Evolutionary conservation across 306 rosid species (phyloP), one percentile per base, ranked within the genome.

Genomic region (Quercus bicolor): DNA sequence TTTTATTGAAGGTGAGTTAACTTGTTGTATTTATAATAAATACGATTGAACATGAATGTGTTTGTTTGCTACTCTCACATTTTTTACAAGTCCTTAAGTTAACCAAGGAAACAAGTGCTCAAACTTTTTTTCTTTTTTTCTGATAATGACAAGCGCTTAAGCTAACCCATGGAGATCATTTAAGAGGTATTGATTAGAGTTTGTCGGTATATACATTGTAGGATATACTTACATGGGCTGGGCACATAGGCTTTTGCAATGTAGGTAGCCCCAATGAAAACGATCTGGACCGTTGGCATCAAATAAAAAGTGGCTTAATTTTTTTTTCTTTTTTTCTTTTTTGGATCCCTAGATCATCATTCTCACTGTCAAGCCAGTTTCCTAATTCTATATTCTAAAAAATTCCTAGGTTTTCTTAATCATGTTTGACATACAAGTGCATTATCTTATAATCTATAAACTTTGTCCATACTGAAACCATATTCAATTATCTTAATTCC

Each of bases 331-430:
- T 28, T 61, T 13, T 12, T 14, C 15, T 6, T 16, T 33, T 68
- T 68, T 66, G 33, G 62, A 72, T 77, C 48, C 75, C 70, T 55
- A 20, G 65, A 70, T 69, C 60, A 69, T 26, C n/a, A n/a, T n/a
- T n/a, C n/a, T n/a, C n/a, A n/a, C 62, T 56, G 56, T 76, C 51
- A 19, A 19, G 23, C 21, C 52, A 34, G 52, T 68, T 4, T 19
- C 26, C 52, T 68, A 68, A 68, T 68, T 68, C 24, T 0, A 19
- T 9, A 34, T 33, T 28, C 16, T 68, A 31, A 29, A 18, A 2
- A 31, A 14, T 31, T 65, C 45, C 18, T 31, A 31, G 13, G 48
- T 64, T 37, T 31, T 8, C 7, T 29, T 31, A 16, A 65, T 65
- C 70, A 65, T 15, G 37, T 1, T 9, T 31, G 28, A 4, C 18